Percentiles rank a stretch among this genome's conserved stretches.
Conservation (phyloP, 2,329 filamentous ascomycete species). For the Knufia fluminis region DNA sequence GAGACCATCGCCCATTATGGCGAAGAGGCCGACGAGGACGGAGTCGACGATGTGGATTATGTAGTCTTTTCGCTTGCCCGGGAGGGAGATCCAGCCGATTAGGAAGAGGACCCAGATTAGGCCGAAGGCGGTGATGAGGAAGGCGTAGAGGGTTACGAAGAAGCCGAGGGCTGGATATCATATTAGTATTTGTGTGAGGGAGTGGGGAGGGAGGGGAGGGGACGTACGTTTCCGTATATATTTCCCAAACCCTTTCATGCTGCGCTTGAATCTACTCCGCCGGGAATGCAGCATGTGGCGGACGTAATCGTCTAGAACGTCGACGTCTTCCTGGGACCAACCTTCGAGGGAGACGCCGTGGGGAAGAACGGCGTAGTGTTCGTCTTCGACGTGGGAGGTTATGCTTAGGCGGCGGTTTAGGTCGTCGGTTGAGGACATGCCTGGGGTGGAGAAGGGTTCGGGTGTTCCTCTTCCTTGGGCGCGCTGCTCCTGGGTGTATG, state of each 20-base stretch:
- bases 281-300: conserved; percentile 79
- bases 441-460: no score
- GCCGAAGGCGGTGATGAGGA: conserved; percentile 73
- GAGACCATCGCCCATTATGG: conserved; percentile 60
- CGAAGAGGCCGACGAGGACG: conserved; percentile 61
- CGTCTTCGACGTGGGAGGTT: conserved; percentile 57
- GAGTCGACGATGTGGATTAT: conserved; percentile 62
- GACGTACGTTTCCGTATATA: conserved; percentile 61
- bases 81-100: conserved; percentile 77
- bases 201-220: not conserved
- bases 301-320: conserved; percentile 74
- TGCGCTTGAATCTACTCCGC: conserved; percentile 67
- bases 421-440: conserved; percentile 17
- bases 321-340: conserved; percentile 66
- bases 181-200: conserved; percentile 1
- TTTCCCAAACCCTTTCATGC: conserved; percentile 69
- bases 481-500: conserved; percentile 14
- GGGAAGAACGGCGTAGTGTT: conserved; percentile 70
- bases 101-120: conserved; percentile 85
- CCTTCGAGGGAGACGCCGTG: conserved; percentile 62
- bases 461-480: no score
- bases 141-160: conserved; percentile 73
- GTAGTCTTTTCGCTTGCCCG: conserved; percentile 59
- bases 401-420: conserved; percentile 46
- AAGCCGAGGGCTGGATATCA: conserved; percentile 57